A percentile compares a stretch with the other conserved stretches of the same genome.
Conservation (phyloP, 2,329 filamentous ascomycete species). For the Escovopsis sp. region DNA sequence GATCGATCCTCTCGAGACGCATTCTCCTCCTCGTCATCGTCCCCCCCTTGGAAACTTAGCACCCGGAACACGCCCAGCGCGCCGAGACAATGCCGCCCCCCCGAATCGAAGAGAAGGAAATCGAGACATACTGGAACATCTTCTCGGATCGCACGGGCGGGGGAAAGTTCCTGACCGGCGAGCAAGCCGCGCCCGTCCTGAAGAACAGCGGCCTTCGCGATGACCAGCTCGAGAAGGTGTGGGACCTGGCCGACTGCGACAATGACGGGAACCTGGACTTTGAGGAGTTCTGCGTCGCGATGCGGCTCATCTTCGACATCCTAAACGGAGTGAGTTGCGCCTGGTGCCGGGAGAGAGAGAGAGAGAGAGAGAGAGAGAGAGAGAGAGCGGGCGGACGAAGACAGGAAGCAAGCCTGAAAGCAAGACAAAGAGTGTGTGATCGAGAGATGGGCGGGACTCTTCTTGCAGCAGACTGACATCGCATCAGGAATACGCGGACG, state of each 20-base stretch:
- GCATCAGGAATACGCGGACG: conserved; percentile 67
- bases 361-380: too few relatives aligned
- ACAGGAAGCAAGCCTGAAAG: too few relatives aligned
- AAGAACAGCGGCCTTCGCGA: conserved; percentile 49
- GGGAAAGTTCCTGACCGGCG: conserved; percentile 43
- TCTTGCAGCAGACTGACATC: not conserved
- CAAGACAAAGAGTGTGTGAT: too few relatives aligned
- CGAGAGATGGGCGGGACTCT: too few relatives aligned
- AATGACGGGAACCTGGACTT: conserved; percentile 96
- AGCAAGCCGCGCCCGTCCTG: conserved; percentile 45
- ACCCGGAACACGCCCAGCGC: not conserved
- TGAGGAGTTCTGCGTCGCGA: conserved; percentile 98
- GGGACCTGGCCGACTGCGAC: conserved; percentile 95
- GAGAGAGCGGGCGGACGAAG: too few relatives aligned
- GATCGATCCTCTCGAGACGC: too few relatives aligned
- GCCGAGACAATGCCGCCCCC: conserved; percentile 31
- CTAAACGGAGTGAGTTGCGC: conserved; percentile 64
- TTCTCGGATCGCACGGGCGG: conserved; percentile 44
- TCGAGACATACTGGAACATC: conserved; percentile 53
- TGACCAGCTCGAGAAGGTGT: conserved; percentile 84
- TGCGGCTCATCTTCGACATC: conserved; percentile 94
- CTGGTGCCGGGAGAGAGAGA: not conserved
- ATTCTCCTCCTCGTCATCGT: too few relatives aligned
- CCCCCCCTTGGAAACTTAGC: too few relatives aligned
- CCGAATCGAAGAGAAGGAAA: conserved; percentile 46